These are phyloP conservation scores for Mycosphaerella arachidis DNA, from an alignment of 2,329 filamentous ascomycete genomes.

Conservation along the genomic window DNA sequence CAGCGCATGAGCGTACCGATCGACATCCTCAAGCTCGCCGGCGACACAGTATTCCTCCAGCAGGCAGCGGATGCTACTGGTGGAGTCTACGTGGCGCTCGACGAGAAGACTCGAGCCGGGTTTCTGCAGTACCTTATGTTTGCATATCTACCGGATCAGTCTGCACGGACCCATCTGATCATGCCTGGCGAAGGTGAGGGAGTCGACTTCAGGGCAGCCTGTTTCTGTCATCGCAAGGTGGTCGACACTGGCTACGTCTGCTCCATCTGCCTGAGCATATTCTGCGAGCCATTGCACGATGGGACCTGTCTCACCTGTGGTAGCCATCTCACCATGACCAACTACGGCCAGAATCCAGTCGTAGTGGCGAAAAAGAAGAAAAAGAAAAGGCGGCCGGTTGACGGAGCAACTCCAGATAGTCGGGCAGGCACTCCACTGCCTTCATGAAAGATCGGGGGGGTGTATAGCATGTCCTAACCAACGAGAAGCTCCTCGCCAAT, in stretches of 20 bases:
- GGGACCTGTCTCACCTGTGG: constrained; percentile 79
- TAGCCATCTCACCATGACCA: constrained; percentile 69
- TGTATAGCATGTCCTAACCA: background rate
- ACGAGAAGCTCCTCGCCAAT: too few relatives aligned
- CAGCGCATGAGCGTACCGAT: constrained; percentile 83
- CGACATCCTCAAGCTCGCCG: constrained; percentile 82
- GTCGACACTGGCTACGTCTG: constrained; percentile 93
- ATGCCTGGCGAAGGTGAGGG: constrained; percentile 70
- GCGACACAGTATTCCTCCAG: constrained; percentile 86
- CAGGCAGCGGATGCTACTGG: constrained; percentile 75
- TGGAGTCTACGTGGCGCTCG: constrained; percentile 61
- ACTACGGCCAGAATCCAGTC: constrained; percentile 71
- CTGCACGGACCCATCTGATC: constrained; percentile 61
- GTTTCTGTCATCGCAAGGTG: constrained; percentile 89
- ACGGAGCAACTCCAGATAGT: constrained; percentile 33
- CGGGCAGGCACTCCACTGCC: constrained; percentile 29
- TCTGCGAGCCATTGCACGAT: constrained; percentile 63
- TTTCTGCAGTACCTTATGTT: constrained; percentile 93
- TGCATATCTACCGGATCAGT: constrained; percentile 74
- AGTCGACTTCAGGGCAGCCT: constrained; percentile 96
- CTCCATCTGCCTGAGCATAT: constrained; percentile 92
- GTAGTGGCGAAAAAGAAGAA: constrained; percentile 68
- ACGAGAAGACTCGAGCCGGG: constrained; percentile 44
- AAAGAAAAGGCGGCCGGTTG: constrained; percentile 63
- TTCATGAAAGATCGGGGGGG: background rate